These are phyloP conservation scores for Chrysoporthe austroafricana DNA, from an alignment of 2,329 filamentous ascomycete genomes.

Conservation along the genomic window DNA sequence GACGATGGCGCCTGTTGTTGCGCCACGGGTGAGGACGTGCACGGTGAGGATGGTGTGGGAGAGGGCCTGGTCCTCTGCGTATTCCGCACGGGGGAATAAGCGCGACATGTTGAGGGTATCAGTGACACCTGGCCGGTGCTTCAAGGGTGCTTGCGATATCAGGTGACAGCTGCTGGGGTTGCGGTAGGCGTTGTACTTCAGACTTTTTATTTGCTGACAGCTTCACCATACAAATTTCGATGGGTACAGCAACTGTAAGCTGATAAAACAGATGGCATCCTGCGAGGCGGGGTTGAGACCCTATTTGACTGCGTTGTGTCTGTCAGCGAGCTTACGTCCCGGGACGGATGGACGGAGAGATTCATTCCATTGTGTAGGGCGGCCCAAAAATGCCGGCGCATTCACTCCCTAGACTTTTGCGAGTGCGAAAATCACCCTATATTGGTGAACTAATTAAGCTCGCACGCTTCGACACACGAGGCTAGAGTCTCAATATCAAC, in stretches of 20 bases:
- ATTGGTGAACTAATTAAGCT: neutral
- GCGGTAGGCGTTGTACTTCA: neutral
- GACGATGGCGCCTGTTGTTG: constrained; percentile 33
- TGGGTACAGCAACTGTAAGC: neutral
- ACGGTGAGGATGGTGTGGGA: constrained; percentile 58
- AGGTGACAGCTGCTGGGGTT: neutral
- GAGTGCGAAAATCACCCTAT: neutral
- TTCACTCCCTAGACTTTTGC: neutral
- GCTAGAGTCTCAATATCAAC: neutral
- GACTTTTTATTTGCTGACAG: neutral
- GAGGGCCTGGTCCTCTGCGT: constrained; percentile 66
- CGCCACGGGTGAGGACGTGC: constrained; percentile 45
- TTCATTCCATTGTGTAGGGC: neutral
- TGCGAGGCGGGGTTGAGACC: neutral
- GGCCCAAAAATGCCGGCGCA: neutral
- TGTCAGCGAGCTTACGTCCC: neutral
- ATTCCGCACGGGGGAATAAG: constrained; percentile 57
- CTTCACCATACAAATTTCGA: neutral
- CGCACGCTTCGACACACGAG: neutral
- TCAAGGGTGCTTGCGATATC: neutral
- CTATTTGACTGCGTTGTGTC: neutral
- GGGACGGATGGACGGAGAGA: neutral
- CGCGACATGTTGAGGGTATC: constrained; percentile 50
- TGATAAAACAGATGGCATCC: neutral
- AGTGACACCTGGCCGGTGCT: neutral